phyloP scores from a whole-genome alignment of 2,329 filamentous ascomycete species.

The Apiospora malaysiana region DNA sequence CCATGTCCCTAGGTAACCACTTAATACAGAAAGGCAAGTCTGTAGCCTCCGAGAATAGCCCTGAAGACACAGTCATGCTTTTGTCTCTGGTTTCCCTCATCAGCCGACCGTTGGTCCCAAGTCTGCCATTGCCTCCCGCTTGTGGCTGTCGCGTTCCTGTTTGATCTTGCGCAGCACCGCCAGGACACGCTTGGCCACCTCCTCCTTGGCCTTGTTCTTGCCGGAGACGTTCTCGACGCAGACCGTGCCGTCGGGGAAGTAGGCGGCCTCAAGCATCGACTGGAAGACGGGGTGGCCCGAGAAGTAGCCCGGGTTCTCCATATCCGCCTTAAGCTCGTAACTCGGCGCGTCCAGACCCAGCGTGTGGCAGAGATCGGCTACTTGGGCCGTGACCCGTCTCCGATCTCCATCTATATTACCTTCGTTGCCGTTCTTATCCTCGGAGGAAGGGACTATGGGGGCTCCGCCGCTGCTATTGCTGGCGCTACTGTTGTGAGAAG shows the following conservation, averaged over 20 bases:
- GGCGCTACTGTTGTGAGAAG: neutral
- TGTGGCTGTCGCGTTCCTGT: slow-evolving; percentile 24
- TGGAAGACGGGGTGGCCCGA: slow-evolving; percentile 43
- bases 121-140: neutral
- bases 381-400: slow-evolving; percentile 31
- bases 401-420: neutral
- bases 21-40: neutral
- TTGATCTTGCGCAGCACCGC: slow-evolving; percentile 39
- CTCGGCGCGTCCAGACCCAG: slow-evolving; percentile 42
- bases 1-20: neutral
- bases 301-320: slow-evolving; percentile 38
- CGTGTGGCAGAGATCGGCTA: slow-evolving; percentile 40
- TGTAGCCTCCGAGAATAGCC: neutral
- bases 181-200: slow-evolving; percentile 48
- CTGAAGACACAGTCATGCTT: neutral
- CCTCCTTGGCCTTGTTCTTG: slow-evolving; percentile 39
- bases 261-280: slow-evolving; percentile 22
- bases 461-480: slow-evolving; percentile 12
- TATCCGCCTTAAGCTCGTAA: slow-evolving; percentile 40
- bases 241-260: slow-evolving; percentile 25
- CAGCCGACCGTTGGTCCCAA: neutral
- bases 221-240: slow-evolving; percentile 26
- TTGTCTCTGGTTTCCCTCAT: neutral
- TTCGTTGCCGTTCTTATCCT: neutral
- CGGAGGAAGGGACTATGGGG: neutral